phyloP scores from a whole-genome alignment of 1,284 basidiomycete genomes.

The Melampsora abietis-canadensis region DNA sequence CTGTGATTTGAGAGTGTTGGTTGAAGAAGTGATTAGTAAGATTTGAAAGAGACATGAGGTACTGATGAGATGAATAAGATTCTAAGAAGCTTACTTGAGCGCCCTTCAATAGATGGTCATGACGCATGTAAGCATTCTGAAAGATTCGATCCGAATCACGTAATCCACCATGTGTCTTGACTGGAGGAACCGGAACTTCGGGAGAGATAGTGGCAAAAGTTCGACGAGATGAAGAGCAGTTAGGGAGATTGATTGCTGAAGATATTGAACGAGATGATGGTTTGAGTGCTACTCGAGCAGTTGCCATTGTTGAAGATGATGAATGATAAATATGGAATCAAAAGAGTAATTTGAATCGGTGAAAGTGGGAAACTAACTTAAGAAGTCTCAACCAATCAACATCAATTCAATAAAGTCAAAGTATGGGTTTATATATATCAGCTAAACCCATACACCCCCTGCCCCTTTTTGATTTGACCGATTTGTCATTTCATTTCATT shows the following conservation, averaged over 20 bases:
- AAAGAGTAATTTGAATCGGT: no score
- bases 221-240: conserved; percentile 14
- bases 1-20: conserved; percentile 55
- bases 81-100: conserved; percentile 62
- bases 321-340: no score
- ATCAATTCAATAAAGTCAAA: no score
- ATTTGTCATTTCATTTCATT: no score
- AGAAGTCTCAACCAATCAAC: no score
- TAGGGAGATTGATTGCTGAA: conserved; percentile 1
- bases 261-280: conserved; percentile 41
- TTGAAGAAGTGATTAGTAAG: background rate
- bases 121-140: conserved; percentile 70
- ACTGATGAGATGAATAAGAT: no score
- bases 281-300: conserved; percentile 45
- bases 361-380: no score
- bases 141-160: conserved; percentile 75
- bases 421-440: no score
- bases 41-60: background rate
- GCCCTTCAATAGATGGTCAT: conserved; percentile 85
- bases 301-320: conserved; percentile 42
- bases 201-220: conserved; percentile 42
- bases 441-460: no score
- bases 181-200: conserved; percentile 26
- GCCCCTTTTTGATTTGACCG: no score
- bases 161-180: conserved; percentile 61